A percentile compares a stretch with the other conserved stretches of the same genome.
Evolutionary conservation across 2,329 filamentous ascomycete species (phyloP).

Genomic region (Diaporthe longicolla): DNA sequence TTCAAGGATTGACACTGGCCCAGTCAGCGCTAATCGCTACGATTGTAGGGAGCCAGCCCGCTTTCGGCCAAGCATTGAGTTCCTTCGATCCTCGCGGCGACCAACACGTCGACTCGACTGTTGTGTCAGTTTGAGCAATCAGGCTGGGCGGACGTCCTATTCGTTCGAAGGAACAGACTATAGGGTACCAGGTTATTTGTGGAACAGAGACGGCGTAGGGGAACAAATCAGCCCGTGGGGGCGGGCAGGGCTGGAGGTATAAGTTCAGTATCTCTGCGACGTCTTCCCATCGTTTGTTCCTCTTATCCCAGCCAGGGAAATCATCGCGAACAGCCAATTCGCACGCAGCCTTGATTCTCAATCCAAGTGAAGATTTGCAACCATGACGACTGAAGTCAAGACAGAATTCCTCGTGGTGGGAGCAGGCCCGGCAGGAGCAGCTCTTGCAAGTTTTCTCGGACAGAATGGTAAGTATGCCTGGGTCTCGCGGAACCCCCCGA

Average conservation of each 20-base stretch:
- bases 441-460: slow-evolving; percentile 38
- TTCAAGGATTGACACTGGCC: not conserved
- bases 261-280: not conserved
- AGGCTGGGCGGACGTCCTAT: not conserved
- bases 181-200: slow-evolving; percentile 5
- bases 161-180: not conserved
- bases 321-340: not conserved
- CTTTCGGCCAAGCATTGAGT: not conserved
- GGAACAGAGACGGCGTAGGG: not conserved
- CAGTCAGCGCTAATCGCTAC: not conserved
- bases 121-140: not conserved
- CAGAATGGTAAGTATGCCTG: slow-evolving; percentile 34
- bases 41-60: not conserved
- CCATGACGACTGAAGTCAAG: slow-evolving; percentile 23
- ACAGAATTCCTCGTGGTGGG: slow-evolving; percentile 43
- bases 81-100: not conserved
- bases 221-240: not conserved
- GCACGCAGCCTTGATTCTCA: not conserved
- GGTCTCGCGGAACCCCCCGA: not conserved
- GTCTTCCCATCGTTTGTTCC: not conserved
- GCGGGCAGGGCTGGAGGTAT: not conserved
- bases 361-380: not conserved
- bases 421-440: slow-evolving; percentile 36
- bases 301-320: not conserved
- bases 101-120: not conserved